Base-by-base conservation (phyloP, 2,329 filamentous ascomycete species). In the Fusarium acutatum region DNA sequence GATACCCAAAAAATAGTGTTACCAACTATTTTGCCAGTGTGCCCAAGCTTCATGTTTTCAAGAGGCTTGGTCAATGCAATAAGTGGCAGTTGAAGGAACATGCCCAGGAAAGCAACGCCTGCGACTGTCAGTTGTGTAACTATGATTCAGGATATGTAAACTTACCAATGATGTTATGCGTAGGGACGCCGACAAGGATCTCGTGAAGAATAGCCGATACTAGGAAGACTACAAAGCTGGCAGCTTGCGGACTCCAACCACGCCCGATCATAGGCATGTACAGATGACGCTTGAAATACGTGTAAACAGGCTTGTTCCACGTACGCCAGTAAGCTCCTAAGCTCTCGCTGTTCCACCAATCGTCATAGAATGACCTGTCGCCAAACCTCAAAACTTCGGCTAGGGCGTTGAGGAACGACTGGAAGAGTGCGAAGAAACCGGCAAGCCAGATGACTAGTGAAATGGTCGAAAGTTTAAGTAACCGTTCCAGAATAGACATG, bases 221-320 rank as follows among this genome's bases (percentile, higher is more conserved):
- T 22, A 94, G 84, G 82, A 99, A 99, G 15, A 98, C 96, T 66
- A 92, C 87, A 34, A 93, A 85, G 77, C 94, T 96, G 4, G 96
- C 94, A 2, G 88, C 80, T 7, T 85, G 83, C 14, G 91, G 88
- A 64, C 89, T 93, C 87, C 94, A 95, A 3, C 96, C 96, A 52
- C 96, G 89, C 2, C 94, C 94, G 37, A 97, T 88, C 72, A 99
- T 87, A 3, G 96, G 96, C 43, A 92, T 92, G 84, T 96, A 98
- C 58, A 99, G 91, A 81, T 99, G 96, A 41, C 96, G 88, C 79
- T 94, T 95, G 91, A 99, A 98, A 82, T 97, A 99, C 66, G 95
- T 92, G 79, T 97, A 97, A 11, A 99, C 96, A 2, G 96, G 96
- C 81, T 97, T 97, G 84, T 99, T 99, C 96, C 96, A 99, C 2